A percentile compares a stretch with the other conserved stretches of the same genome.
Evolutionary conservation across 495 filamentous ascomycete genomes (phyloP).

Genomic region (Tuber indicum): DNA sequence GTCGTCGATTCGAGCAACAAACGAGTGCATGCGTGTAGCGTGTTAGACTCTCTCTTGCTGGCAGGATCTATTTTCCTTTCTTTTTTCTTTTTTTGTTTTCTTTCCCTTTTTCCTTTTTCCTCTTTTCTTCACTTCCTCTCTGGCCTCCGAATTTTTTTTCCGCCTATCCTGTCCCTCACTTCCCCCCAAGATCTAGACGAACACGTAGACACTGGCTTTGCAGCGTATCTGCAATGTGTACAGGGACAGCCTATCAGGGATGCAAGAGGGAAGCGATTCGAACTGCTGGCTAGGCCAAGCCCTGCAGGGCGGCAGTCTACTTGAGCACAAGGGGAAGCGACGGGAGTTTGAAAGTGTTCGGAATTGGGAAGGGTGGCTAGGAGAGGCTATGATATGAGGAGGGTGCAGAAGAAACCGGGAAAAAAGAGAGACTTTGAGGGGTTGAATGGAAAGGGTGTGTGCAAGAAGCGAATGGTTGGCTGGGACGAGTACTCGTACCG

Average conservation of each 20-base stretch:
- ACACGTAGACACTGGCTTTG: constrained; percentile 33
- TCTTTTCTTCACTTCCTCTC: neutral
- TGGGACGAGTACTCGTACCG: neutral
- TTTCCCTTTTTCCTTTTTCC: constrained; percentile 9
- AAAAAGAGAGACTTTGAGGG: constrained; percentile 10
- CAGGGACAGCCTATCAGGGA: constrained; percentile 27
- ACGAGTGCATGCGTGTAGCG: constrained; percentile 6
- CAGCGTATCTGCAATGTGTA: constrained; percentile 21
- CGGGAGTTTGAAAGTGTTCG: neutral
- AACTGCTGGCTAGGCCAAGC: constrained; percentile 11
- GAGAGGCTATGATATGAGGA: constrained; percentile 19
- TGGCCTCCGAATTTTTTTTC: neutral
- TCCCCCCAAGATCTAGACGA: constrained; percentile 15
- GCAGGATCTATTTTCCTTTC: constrained; percentile 11
- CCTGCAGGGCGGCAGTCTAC: constrained; percentile 28
- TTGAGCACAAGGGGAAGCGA: constrained; percentile 27
- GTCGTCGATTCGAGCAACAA: neutral
- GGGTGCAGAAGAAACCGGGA: constrained; percentile 15
- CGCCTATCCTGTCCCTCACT: constrained; percentile 1
- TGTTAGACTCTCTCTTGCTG: constrained; percentile 4
- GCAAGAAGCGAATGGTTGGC: constrained; percentile 5
- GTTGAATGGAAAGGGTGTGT: constrained; percentile 17
- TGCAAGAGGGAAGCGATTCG: constrained; percentile 26
- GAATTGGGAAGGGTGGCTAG: neutral
- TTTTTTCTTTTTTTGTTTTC: neutral